phyloP scores from a whole-genome alignment of 257 asterid genomes.

The Nicotiana undulata region DNA sequence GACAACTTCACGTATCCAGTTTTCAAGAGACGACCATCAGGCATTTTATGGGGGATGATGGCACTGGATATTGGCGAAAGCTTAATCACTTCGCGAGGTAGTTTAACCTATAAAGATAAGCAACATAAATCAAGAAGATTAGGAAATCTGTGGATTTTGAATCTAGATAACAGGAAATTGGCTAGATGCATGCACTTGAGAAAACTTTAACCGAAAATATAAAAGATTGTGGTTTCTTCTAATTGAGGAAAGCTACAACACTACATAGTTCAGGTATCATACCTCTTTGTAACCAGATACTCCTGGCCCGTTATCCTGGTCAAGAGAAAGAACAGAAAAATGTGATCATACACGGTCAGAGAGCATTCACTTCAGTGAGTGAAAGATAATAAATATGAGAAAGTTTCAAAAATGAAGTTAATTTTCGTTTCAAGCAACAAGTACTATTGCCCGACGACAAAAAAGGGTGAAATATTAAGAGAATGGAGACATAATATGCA shows the following conservation, averaged over 20 bases:
- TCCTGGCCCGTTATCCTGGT: slow-evolving; percentile 47
- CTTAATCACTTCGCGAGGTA: slow-evolving; percentile 81
- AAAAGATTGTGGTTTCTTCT: background rate
- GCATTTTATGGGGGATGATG: slow-evolving; percentile 55
- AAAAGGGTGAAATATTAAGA: background rate
- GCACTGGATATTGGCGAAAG: slow-evolving; percentile 75
- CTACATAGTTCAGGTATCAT: background rate
- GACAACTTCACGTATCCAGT: slow-evolving; percentile 81
- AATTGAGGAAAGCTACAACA: too few relatives aligned
- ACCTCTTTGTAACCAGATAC: slow-evolving; percentile 63
- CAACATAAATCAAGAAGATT: background rate
- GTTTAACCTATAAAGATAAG: slow-evolving; percentile 41
- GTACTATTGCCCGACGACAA: background rate
- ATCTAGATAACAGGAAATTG: background rate
- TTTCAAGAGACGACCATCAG: slow-evolving; percentile 62
- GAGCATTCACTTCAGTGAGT: background rate
- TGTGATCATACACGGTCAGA: background rate
- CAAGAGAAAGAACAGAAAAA: slow-evolving; percentile 4
- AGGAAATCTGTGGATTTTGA: background rate
- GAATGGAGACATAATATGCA: background rate
- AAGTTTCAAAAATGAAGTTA: background rate
- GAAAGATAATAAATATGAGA: background rate
- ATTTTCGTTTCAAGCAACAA: background rate
- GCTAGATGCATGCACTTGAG: background rate
- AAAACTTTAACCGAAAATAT: background rate